Base-by-base conservation (phyloP, 257 asterid genomes). In the Linderniella brevidens region DNA sequence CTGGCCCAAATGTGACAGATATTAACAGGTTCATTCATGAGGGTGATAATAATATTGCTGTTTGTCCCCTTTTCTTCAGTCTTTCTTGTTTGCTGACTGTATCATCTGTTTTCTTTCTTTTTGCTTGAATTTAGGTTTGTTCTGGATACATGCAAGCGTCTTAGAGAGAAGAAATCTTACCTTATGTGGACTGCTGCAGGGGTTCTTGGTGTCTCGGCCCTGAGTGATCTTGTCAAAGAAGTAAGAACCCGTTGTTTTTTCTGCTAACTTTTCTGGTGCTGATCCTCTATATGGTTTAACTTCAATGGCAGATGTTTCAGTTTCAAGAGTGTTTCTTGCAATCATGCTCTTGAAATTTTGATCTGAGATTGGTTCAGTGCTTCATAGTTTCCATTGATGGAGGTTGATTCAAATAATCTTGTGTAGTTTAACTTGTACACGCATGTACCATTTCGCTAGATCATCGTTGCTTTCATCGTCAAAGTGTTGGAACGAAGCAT, bases 161-260 rank as follows among this genome's bases (percentile, higher is more conserved):
- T 88, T 68, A 69, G 64, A 64, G 95, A 88, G 73, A 74, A 41
- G 58, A 88, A 84, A 66, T 68, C 88, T 14, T 88, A 84, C 65
- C 81, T 88, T 40, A 70, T 88, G 60, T 88, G 81, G 70, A 68
- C 76, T 63, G 97, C 97, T 18, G 95, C 78, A 53, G 90, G 80
- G 48, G 74, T 86, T 58, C 92, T 88, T 14, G 97, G 97, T 44
- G 64, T 73, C 14, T 67, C 90, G 53, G 93, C 92, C 64, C 54
- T 88, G 66, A 72, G 74, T 20, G 95, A 84, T 77, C 87, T 88
- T 51, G 67, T 88, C 48, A 76, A 71, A 66, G 98, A 84, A 93
- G 98, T 83, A 70, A 57, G 13, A 3, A 36, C 32, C 8, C 37
- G 8, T 9, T 4, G 8, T 37, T 37, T 37, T 37, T n/a, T n/a